These are phyloP conservation scores for Colletotrichum cuscutae DNA, from an alignment of 2,329 filamentous ascomycete genomes.

Conservation along the genomic window DNA sequence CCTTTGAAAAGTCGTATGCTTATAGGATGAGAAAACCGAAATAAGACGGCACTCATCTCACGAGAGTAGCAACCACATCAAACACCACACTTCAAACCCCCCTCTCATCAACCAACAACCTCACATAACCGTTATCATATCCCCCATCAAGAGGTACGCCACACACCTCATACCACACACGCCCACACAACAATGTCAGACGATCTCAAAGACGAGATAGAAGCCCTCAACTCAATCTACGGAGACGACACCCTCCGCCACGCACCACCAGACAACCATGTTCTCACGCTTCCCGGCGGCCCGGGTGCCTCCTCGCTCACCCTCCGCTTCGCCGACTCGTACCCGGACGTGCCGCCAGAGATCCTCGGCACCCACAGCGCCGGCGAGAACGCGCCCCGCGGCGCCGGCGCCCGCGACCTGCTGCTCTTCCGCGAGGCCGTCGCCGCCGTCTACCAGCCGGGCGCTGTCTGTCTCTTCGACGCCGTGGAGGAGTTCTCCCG, in stretches of 20 bases:
- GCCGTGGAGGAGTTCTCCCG: conserved; percentile 77
- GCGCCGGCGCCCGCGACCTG: conserved; percentile 78
- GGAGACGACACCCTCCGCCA: conserved; percentile 70
- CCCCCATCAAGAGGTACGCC: background rate
- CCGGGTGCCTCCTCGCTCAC: conserved; percentile 63
- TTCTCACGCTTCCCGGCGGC: conserved; percentile 75
- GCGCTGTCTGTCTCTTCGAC: conserved; percentile 89
- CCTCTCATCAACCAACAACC: background rate
- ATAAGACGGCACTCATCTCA: background rate
- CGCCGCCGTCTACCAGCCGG: conserved; percentile 73
- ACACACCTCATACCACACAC: background rate
- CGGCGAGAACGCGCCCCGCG: conserved; percentile 72
- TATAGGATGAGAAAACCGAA: background rate
- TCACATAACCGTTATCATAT: background rate
- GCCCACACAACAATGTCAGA: conserved; percentile 23
- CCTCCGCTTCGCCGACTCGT: conserved; percentile 76
- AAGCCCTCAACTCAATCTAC: conserved; percentile 88
- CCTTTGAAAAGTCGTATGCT: background rate
- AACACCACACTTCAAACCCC: background rate
- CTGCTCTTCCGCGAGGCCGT: conserved; percentile 75
- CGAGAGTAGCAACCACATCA: background rate
- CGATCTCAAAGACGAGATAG: conserved; percentile 71
- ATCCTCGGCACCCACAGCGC: conserved; percentile 84
- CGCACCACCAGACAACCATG: conserved; percentile 55
- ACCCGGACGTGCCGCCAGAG: conserved; percentile 78